Evolutionary conservation across 495 filamentous ascomycete species (phyloP).

Genomic region (Thermothielavioides terrestris): DNA sequence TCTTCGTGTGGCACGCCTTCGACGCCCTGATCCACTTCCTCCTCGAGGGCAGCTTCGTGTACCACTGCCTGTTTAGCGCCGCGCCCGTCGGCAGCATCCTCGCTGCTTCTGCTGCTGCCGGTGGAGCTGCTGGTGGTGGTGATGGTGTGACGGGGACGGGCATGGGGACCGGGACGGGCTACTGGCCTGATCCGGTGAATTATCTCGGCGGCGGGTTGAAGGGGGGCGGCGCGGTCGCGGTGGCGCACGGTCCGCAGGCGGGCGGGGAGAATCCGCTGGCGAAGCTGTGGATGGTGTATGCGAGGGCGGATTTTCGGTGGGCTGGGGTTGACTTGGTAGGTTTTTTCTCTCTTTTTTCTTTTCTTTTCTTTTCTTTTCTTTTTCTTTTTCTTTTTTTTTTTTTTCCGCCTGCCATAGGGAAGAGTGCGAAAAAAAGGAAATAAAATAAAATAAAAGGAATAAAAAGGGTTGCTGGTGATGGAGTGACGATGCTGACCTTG

Average conservation of each 20-base stretch:
- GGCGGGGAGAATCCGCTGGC: conserved; percentile 52
- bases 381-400: neutral
- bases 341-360: conserved; percentile 5
- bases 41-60: conserved; percentile 85
- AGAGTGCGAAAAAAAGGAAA: neutral
- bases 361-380: conserved; percentile 1
- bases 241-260: conserved; percentile 66
- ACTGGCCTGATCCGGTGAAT: conserved; percentile 34
- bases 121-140: no score
- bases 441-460: neutral
- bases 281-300: conserved; percentile 86
- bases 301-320: conserved; percentile 79
- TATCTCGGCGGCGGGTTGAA: conserved; percentile 23
- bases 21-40: conserved; percentile 82
- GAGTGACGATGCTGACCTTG: neutral
- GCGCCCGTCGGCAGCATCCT: no score
- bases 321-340: conserved; percentile 59
- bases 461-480: neutral
- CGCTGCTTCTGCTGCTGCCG: no score
- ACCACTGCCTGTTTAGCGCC: conserved; percentile 92
- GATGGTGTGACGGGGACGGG: conserved; percentile 8
- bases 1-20: conserved; percentile 95
- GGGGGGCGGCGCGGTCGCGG: conserved; percentile 26
- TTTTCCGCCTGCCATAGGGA: no score
- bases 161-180: conserved; percentile 21